Base-by-base conservation (phyloP, 352 stramenopile species). In the Globisporangium echinulatum region DNA sequence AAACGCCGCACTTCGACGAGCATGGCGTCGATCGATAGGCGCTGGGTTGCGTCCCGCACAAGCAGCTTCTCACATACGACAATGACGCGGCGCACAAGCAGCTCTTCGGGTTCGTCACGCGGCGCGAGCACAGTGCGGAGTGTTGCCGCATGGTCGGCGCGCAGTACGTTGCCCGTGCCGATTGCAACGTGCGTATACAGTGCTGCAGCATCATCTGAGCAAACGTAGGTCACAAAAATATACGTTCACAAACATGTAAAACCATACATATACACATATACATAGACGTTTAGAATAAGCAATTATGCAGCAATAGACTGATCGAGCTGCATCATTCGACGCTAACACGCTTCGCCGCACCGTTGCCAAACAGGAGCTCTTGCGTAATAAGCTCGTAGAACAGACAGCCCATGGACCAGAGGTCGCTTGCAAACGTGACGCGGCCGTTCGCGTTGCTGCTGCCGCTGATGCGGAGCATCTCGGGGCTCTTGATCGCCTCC, bases 401-500 rank as follows among this genome's bases (percentile, higher is more conserved):
- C 33, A 92, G 59, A 39, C 80, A 90, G 1, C 82, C 80, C 15
- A 90, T 54, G 8, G 82, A 90, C 82, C 82, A 92, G 8, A 88
- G 56, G 56, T 92, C 82, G 10, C 76, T 81, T 5, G 75, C 74
- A 15, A 65, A 61, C 0, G 71, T 77, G n/a, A 89, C 68, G 25
- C 52, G 63, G 5, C 61, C 59, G 42, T 67, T 58, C 6, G 54
- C 46, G 7, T 57, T 49, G 3, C 71, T 66, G 38, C 56, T 71
- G 46, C 77, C 75, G 50, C 71, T 75, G 19, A 87, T 72, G 13
- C 61, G 54, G 7, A 91, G 60, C 62, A 90, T 87, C 56, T 92
- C 82, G 7, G 82, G 82, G 43, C 79, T 90, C 62, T 89, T 87
- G 56, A 90, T 87, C 3, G 82, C 79, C 62, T 92, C 82, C 0